phyloP scores from a whole-genome alignment of 1,284 basidiomycete species.

The Nidula niveotomentosa region DNA sequence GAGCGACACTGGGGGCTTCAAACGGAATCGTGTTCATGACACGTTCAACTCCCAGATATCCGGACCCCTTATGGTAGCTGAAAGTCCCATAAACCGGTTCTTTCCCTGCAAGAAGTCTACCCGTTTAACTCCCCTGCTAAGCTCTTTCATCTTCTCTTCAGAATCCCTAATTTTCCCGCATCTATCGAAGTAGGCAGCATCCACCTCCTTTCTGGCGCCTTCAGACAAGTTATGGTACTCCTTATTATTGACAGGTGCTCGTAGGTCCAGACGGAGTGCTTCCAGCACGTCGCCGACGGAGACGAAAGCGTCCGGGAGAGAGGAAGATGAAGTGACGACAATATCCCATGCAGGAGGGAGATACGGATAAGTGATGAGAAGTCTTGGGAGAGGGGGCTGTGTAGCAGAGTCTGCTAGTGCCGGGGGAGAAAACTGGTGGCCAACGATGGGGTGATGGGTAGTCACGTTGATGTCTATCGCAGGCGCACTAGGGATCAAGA shows the following conservation, averaged over 20 bases:
- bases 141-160: slow-evolving; percentile 16
- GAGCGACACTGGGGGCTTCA: too few species aligned
- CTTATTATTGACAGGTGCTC: slow-evolving; percentile 8
- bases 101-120: slow-evolving; percentile 27
- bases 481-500: too few species aligned
- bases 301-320: slow-evolving; percentile 4
- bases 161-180: slow-evolving; percentile 16
- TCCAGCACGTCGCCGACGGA: slow-evolving; percentile 23
- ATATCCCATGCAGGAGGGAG: slow-evolving; percentile 18
- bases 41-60: slow-evolving; percentile 25
- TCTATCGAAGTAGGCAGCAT: slow-evolving; percentile 23
- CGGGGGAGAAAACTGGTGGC: slow-evolving; percentile 5
- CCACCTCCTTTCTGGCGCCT: slow-evolving; percentile 14
- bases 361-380: slow-evolving; percentile 17
- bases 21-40: slow-evolving; percentile 6
- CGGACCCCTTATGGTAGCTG: slow-evolving; percentile 12
- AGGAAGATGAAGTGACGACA: slow-evolving; percentile 5
- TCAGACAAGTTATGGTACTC: slow-evolving; percentile 19
- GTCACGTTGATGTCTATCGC: too few species aligned
- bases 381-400: slow-evolving; percentile 15
- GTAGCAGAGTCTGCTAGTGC: slow-evolving; percentile 18
- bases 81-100: slow-evolving; percentile 25
- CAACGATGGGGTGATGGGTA: too few species aligned
- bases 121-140: slow-evolving; percentile 25
- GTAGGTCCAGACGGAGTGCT: slow-evolving; percentile 18